Base-by-base conservation (phyloP, 2,329 filamentous ascomycete genomes). In the Cercospora zeina region DNA sequence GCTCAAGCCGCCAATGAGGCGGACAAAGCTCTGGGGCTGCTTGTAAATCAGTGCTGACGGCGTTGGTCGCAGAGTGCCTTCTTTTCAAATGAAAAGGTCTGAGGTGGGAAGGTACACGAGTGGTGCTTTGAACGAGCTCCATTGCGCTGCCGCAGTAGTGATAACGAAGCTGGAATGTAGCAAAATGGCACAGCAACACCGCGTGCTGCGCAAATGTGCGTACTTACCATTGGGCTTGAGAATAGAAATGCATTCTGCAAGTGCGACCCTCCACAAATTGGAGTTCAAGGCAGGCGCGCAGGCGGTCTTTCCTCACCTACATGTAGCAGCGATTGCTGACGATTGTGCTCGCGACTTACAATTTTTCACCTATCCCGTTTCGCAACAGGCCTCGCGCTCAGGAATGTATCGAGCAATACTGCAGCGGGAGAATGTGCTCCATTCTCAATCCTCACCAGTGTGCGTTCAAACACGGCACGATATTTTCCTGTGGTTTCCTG, bases 1-100 rank as follows among this genome's bases (percentile, higher is more conserved):
- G 60, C 2, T 19, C 36, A 31, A 62, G 60, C 11, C 64, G 61
- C 66, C 62, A 64, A 36, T 64, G 60, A 11, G 67, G 62, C 58
- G 68, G 65, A 39, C 65, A 68, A 27, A 69, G 63, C 47, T 69
- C 60, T 33, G 59, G 61, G 21, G 56, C 31, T 39, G 33, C 33
- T 11, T 55, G 33, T 36, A 53, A 58, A 54, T 49, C 14, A 33
- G 21, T 45, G 19, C 36, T 21, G 31, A 45, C 58, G 21, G 42
- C 31, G 55, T 58, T 56, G 59, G 61, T 59, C 53, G 19, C 47
- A 51, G 27, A 6, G 7, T 30, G 47, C 47, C 14, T 10, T 51
- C 27, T 13, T 21, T 3, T 51, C 16, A 45, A 58, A 16, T 57
- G 61, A 39, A 62, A 62, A 19, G 33, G 63, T 36, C 58, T 59